phyloP scores from a whole-genome alignment of 2,329 filamentous ascomycete species.

The Scedosporium dehoogii region DNA sequence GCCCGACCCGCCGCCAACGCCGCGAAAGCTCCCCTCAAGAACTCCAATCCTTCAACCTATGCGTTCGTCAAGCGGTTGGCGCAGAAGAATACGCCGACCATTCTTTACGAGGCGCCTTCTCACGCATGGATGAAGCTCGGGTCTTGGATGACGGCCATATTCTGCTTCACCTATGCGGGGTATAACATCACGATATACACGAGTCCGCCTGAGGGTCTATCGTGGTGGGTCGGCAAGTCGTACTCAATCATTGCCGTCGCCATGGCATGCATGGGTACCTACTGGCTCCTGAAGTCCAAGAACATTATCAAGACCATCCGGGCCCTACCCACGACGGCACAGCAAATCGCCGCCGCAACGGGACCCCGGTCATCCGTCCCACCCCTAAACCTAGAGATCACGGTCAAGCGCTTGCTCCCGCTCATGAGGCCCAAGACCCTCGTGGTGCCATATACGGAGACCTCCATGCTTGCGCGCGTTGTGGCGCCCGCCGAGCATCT shows the following conservation, averaged over 20 bases:
- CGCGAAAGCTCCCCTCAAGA: conserved; percentile 8
- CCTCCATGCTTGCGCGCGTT: conserved; percentile 26
- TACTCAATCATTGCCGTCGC: conserved; percentile 49
- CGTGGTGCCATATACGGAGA: conserved; percentile 22
- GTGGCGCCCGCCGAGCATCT: conserved; percentile 25
- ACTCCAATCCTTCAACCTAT: conserved; percentile 16
- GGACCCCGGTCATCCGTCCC: conserved; percentile 10
- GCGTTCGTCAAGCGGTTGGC: conserved; percentile 47
- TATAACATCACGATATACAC: conserved; percentile 39
- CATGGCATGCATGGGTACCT: conserved; percentile 50
- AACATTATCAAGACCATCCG: conserved; percentile 49
- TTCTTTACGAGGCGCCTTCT: conserved; percentile 55
- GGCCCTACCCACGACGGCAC: conserved; percentile 31
- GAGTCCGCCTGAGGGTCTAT: conserved; percentile 39
- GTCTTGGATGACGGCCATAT: conserved; percentile 44
- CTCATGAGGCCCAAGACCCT: conserved; percentile 33
- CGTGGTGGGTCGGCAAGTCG: conserved; percentile 45
- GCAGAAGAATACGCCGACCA: conserved; percentile 41
- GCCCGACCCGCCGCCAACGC: conserved; percentile 1
- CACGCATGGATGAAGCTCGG: conserved; percentile 53
- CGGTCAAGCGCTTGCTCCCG: conserved; percentile 39
- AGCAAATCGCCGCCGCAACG: conserved; percentile 10
- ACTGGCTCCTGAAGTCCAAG: conserved; percentile 47
- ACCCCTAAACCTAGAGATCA: conserved; percentile 41
- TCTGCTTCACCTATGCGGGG: conserved; percentile 40